These are phyloP conservation scores for Boletus insuetus DNA, from an alignment of 768 basidiomycete genomes.

Conservation along the genomic window DNA sequence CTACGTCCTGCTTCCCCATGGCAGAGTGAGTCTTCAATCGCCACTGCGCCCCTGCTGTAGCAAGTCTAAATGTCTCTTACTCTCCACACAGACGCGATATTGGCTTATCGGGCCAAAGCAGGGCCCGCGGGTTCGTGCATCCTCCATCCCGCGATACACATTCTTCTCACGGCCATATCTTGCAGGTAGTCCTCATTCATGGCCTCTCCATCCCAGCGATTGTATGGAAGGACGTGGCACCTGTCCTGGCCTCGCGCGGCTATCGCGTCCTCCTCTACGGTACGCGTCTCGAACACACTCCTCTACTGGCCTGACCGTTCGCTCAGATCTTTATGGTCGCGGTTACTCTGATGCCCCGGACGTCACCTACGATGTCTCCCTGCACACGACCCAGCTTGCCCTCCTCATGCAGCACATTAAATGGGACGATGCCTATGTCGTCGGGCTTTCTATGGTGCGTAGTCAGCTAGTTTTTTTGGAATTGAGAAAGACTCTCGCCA, in stretches of 20 bases:
- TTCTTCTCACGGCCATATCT: conserved; percentile 1
- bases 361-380: conserved; percentile 57
- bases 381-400: conserved; percentile 78
- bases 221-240: conserved; percentile 75
- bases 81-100: conserved; percentile 55
- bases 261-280: conserved; percentile 78
- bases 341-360: conserved; percentile 82
- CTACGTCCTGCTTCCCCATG: conserved; percentile 65
- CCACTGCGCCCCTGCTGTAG: background rate
- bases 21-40: conserved; percentile 45
- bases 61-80: background rate
- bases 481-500: conserved; percentile 9
- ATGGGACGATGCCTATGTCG: conserved; percentile 65
- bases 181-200: conserved; percentile 71
- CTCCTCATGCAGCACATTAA: conserved; percentile 75
- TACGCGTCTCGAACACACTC: conserved; percentile 23
- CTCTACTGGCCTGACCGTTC: conserved; percentile 1
- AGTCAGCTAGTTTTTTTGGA: background rate
- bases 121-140: conserved; percentile 55
- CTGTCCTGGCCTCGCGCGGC: conserved; percentile 56
- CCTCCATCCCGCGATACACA: background rate
- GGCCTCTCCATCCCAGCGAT: conserved; percentile 76
- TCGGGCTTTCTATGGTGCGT: conserved; percentile 73
- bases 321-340: conserved; percentile 71
- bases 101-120: conserved; percentile 73